phyloP scores from a whole-genome alignment of 78 protist species.

The Diacronema lutheri region DNA sequence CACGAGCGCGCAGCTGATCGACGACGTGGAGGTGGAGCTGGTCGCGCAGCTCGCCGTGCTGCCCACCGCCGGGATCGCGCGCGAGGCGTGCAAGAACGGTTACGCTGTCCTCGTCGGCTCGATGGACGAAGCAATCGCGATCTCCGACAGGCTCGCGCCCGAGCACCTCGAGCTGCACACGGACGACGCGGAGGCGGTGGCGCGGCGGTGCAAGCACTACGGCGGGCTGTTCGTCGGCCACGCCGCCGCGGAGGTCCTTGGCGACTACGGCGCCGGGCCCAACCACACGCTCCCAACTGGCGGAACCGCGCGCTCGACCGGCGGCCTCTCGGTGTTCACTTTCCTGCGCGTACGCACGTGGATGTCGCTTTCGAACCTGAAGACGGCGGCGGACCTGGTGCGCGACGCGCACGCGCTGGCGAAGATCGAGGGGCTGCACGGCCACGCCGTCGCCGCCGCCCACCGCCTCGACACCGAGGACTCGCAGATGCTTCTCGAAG shows the following conservation, averaged over 20 bases:
- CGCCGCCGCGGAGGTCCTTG: conserved; percentile 60
- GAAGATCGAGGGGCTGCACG: conserved; percentile 39
- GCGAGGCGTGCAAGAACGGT: conserved; percentile 39
- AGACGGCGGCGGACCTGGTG: background rate
- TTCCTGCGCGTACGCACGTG: conserved; percentile 59
- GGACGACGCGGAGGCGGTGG: background rate
- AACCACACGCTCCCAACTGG: conserved; percentile 84
- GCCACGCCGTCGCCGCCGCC: conserved; percentile 45
- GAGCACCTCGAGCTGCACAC: conserved; percentile 72
- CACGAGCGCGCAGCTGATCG: background rate
- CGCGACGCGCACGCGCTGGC: conserved; percentile 24
- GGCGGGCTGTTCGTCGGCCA: conserved; percentile 74
- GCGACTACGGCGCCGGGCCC: conserved; percentile 81
- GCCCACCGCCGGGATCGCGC: conserved; percentile 46
- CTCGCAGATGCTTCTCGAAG: no score
- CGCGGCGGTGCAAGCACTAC: conserved; percentile 11
- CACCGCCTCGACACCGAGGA: background rate
- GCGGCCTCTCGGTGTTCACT: conserved; percentile 62
- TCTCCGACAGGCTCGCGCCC: conserved; percentile 58
- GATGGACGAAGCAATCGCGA: conserved; percentile 43
- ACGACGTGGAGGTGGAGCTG: conserved; percentile 30
- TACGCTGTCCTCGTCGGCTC: conserved; percentile 24
- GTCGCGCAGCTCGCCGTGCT: conserved; percentile 19
- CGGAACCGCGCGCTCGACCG: conserved; percentile 61
- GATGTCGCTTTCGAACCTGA: conserved; percentile 20